These are phyloP conservation scores for Fusarium compactum DNA, from an alignment of 2,329 filamentous ascomycete species.

Conservation along the genomic window DNA sequence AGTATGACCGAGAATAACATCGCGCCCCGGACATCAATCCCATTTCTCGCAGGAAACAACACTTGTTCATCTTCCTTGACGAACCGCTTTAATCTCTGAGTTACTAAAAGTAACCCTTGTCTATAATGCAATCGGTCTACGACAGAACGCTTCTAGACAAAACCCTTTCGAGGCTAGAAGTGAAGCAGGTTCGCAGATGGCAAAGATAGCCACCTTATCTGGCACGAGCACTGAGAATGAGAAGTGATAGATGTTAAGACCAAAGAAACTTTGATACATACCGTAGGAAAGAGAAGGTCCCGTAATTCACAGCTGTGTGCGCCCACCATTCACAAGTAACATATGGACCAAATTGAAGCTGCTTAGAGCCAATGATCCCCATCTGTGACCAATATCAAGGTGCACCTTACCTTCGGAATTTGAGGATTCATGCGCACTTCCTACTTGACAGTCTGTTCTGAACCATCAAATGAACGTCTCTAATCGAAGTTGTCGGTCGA, in stretches of 20 bases:
- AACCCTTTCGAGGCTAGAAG: neutral
- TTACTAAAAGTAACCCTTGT: slow-evolving; percentile 18
- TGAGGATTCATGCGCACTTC: slow-evolving; percentile 50
- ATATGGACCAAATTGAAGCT: neutral
- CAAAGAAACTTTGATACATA: slow-evolving; percentile 21
- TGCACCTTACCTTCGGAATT: slow-evolving; percentile 48
- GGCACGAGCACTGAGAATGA: neutral
- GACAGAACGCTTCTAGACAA: neutral
- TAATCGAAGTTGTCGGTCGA: slow-evolving; percentile 4
- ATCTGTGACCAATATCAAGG: neutral
- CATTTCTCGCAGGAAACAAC: slow-evolving; percentile 32
- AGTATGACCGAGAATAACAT: slow-evolving; percentile 26
- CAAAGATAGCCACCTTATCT: neutral
- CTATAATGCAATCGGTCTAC: slow-evolving; percentile 4
- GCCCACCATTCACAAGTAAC: slow-evolving; percentile 1
- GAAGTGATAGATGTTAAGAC: neutral
- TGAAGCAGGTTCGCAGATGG: neutral
- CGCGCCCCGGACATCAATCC: slow-evolving; percentile 23
- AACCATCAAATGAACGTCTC: slow-evolving; percentile 29
- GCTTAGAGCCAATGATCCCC: neutral
- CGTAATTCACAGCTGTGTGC: neutral
- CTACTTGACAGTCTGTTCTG: slow-evolving; percentile 22
- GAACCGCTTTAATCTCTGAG: slow-evolving; percentile 1
- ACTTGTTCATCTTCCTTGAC: slow-evolving; percentile 23
- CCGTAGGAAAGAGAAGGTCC: slow-evolving; percentile 9